These are phyloP conservation scores for Solanum paucissectum DNA, from an alignment of 257 asterid species.

Conservation along the genomic window DNA sequence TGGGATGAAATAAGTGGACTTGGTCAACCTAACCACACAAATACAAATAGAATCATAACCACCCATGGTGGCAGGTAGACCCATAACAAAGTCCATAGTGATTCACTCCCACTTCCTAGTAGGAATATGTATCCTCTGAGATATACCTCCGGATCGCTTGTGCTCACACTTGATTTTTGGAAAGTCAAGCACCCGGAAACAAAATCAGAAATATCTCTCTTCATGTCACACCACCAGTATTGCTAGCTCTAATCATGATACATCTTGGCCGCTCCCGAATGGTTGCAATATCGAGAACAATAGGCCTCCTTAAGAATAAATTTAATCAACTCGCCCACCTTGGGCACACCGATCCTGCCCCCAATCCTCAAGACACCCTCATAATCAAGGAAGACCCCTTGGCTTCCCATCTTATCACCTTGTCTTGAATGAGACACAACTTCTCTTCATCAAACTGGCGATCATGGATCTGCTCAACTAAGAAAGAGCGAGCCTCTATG, in stretches of 20 bases:
- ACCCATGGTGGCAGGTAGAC: neutral
- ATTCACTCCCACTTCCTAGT: neutral
- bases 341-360: neutral
- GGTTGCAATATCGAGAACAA: neutral
- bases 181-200: too few species aligned
- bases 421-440: neutral
- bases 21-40: neutral
- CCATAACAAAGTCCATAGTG: neutral
- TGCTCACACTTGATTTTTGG: neutral
- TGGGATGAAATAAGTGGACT: neutral
- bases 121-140: neutral
- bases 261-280: neutral
- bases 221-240: too few species aligned
- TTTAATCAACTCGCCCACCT: neutral
- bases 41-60: neutral
- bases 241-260: too few species aligned
- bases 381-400: neutral
- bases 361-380: neutral
- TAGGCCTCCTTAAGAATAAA: neutral
- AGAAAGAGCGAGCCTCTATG: neutral
- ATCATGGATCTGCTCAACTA: neutral
- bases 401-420: neutral
- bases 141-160: neutral
- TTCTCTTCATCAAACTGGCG: neutral
- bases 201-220: too few species aligned